phyloP scores from a whole-genome alignment of 306 rosid species.

The Macrotyloma uniflorum region DNA sequence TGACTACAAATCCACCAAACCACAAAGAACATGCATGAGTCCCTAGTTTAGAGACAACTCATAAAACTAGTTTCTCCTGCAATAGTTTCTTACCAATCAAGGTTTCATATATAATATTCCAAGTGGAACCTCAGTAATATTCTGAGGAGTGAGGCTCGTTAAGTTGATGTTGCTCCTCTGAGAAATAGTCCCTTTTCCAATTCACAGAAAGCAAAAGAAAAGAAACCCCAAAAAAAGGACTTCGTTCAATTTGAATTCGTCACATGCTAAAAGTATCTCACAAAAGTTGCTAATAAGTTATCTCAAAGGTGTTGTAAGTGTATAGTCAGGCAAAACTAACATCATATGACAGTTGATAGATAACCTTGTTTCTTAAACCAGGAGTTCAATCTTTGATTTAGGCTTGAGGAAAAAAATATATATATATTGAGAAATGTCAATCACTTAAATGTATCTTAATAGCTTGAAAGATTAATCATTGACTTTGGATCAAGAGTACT shows the following conservation, averaged over 20 bases:
- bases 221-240: neutral
- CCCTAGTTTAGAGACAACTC: slow-evolving; percentile 15
- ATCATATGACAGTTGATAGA: no score
- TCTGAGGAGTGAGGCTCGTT: slow-evolving; percentile 29
- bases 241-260: slow-evolving; percentile 31
- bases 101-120: slow-evolving; percentile 34
- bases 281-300: slow-evolving; percentile 15
- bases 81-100: slow-evolving; percentile 37
- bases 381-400: no score
- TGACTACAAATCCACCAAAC: slow-evolving; percentile 45
- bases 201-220: slow-evolving; percentile 13
- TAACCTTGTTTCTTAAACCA: no score
- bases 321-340: no score
- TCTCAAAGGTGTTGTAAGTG: slow-evolving; percentile 26
- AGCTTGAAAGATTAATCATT: no score
- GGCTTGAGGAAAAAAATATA: no score
- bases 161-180: slow-evolving; percentile 23
- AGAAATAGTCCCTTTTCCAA: slow-evolving; percentile 1
- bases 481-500: no score
- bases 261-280: neutral
- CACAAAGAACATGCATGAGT: slow-evolving; percentile 19
- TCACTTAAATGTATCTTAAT: no score
- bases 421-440: no score
- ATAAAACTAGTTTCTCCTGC: slow-evolving; percentile 14
- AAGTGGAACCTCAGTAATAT: slow-evolving; percentile 33